Evolutionary conservation across 345 rosid genomes (phyloP).

Genomic region (Eucalyptus tenuipes): DNA sequence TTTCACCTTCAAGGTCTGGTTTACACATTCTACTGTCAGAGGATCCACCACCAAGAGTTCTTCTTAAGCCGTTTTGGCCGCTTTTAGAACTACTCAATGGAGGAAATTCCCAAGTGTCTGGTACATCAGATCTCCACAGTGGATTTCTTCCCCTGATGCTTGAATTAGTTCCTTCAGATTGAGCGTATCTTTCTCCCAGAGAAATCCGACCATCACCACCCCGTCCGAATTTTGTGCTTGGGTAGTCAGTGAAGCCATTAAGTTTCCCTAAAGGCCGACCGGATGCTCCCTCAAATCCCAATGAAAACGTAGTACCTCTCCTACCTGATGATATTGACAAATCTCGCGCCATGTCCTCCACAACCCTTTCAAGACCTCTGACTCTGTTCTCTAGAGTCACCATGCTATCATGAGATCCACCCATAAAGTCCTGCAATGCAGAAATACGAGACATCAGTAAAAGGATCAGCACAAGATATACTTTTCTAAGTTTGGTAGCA

Average conservation of each 20-base stretch:
- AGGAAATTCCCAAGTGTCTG: slow-evolving; percentile 73
- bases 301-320: slow-evolving; percentile 42
- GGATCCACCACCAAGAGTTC: slow-evolving; percentile 36
- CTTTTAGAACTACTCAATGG: slow-evolving; percentile 58
- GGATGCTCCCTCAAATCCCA: slow-evolving; percentile 56
- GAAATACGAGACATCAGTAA: slow-evolving; percentile 3
- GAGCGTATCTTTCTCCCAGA: slow-evolving; percentile 67
- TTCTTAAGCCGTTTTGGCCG: slow-evolving; percentile 56
- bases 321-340: slow-evolving; percentile 77
- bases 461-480: neutral
- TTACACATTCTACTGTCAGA: slow-evolving; percentile 47
- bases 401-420: slow-evolving; percentile 97
- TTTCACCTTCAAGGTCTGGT: slow-evolving; percentile 67
- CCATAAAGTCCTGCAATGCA: slow-evolving; percentile 81
- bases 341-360: slow-evolving; percentile 91
- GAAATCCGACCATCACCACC: slow-evolving; percentile 35
- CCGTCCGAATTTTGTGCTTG: slow-evolving; percentile 36
- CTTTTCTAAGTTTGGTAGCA: neutral
- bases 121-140: slow-evolving; percentile 61
- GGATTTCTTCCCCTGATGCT: slow-evolving; percentile 61
- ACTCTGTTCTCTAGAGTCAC: slow-evolving; percentile 84
- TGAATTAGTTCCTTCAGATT: slow-evolving; percentile 49
- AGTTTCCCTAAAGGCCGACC: slow-evolving; percentile 53
- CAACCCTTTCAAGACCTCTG: slow-evolving; percentile 93
- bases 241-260: slow-evolving; percentile 58